Base-by-base conservation (phyloP, 345 rosid species). In the Salix caprea region DNA sequence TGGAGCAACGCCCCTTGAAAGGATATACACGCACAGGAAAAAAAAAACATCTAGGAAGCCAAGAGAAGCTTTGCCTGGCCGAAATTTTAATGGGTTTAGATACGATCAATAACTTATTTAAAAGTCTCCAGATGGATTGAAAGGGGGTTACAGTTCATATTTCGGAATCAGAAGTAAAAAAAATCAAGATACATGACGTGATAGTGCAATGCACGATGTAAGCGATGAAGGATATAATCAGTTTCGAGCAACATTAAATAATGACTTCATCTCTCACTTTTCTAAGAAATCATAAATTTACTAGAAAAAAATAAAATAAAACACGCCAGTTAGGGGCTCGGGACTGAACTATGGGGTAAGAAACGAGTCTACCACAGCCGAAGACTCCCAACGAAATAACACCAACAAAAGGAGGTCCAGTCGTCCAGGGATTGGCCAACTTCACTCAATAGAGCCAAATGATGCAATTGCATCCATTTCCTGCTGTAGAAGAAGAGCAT, bases 401-500 rank as follows among this genome's bases (percentile, higher is more conserved):
- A 44, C 16, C 50, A 44, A 44, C 16, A 44, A 13, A 44, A 44
- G 50, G 5, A 67, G 68, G 78, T 30, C 54, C 44, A 10, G 44
- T 34, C 13, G 44, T 40, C 44, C 62, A 9, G 52, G 50, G 68
- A 30, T 34, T 18, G 10, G 14, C 62, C 9, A 65, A 23, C 15
- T 48, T 88, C 78, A 88, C 62, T 32, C 77, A 24, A 79, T 70
- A 14, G 88, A 87, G 84, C 92, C 86, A 83, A 96, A 96, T 6
- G 95, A 85, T 69, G 92, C 91, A 70, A 96, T 85, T 62, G 97
- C 99, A 76, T 96, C 98, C 97, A 94, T 92, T 85, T 96, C 97
- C 85, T 94, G 94, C 78, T 79, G 97, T 71, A 95, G 83, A 85
- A 92, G 95, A 76, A 91, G 97, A 10, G 97, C 95, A 6, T 96